Percentiles rank a stretch among this genome's conserved stretches.
phyloP scores from a whole-genome alignment of 2,329 filamentous ascomycete species.

The Pseudocercospora cruenta region DNA sequence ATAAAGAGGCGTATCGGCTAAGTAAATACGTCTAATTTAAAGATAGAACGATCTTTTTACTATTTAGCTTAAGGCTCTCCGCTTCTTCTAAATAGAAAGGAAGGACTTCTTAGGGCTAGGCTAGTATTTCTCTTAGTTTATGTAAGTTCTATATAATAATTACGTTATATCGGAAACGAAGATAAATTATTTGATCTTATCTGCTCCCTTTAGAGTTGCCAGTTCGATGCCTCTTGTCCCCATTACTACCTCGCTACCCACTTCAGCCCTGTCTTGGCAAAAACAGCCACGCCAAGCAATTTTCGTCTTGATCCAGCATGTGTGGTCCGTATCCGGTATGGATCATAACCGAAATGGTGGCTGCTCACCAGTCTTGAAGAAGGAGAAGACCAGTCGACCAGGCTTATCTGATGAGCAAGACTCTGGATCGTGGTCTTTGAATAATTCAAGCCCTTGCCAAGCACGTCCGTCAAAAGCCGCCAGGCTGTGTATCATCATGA shows the following conservation, averaged over 20 bases:
- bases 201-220: background rate
- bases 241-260: background rate
- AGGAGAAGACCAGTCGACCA: too few species aligned
- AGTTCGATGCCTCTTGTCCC: background rate
- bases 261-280: slow-evolving; percentile 1
- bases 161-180: too few species aligned
- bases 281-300: background rate
- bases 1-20: background rate
- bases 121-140: background rate
- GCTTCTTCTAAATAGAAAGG: background rate
- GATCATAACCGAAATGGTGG: background rate
- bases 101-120: background rate
- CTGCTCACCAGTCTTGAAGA: background rate
- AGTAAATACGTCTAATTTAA: background rate
- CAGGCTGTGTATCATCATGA: background rate
- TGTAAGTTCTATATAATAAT: too few species aligned
- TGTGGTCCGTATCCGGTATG: background rate
- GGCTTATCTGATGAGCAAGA: background rate
- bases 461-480: background rate
- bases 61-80: background rate
- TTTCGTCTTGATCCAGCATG: background rate
- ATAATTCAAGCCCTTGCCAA: background rate
- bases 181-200: too few species aligned
- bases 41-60: background rate
- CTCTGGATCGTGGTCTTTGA: background rate